Percentiles rank a stretch among this genome's conserved stretches.
Evolutionary conservation across 2,329 filamentous ascomycete species (phyloP).

Genomic region (Xylaria sp.): DNA sequence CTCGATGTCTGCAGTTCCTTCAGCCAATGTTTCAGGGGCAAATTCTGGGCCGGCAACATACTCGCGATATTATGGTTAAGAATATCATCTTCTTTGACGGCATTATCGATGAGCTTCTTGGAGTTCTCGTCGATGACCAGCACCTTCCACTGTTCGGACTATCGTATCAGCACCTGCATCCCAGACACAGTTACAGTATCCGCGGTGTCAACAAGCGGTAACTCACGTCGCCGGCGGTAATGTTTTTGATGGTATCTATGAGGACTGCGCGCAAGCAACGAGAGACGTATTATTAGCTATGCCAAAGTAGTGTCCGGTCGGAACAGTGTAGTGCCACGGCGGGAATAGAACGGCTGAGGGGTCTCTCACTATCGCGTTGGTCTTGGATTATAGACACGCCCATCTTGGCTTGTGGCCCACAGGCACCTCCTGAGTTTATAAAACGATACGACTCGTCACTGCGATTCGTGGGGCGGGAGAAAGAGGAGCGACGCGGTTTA

Average conservation of each 20-base stretch:
- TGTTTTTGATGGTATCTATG: conserved; percentile 72
- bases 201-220: background rate
- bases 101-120: conserved; percentile 85
- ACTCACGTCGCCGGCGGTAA: conserved; percentile 79
- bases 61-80: conserved; percentile 96
- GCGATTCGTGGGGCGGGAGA: conserved; percentile 1
- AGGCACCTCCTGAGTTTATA: conserved; percentile 15
- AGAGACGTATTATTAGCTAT: conserved; percentile 20
- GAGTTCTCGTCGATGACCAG: conserved; percentile 84
- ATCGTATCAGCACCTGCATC: conserved; percentile 20
- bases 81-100: conserved; percentile 93
- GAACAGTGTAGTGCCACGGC: background rate
- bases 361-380: conserved; percentile 71
- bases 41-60: conserved; percentile 49
- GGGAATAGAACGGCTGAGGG: conserved; percentile 7
- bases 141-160: conserved; percentile 81
- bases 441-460: conserved; percentile 6
- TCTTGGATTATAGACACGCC: conserved; percentile 82
- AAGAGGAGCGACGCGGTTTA: conserved; percentile 4
- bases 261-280: conserved; percentile 57
- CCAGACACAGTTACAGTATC: background rate
- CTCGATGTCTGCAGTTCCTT: conserved; percentile 74
- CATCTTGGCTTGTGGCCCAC: conserved; percentile 61
- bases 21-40: conserved; percentile 29
- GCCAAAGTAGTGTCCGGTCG: background rate